A percentile compares a stretch with the other conserved stretches of the same genome.
These are phyloP conservation scores for Colletotrichum truncatum DNA, from an alignment of 2,329 filamentous ascomycete species.

Conservation along the genomic window DNA sequence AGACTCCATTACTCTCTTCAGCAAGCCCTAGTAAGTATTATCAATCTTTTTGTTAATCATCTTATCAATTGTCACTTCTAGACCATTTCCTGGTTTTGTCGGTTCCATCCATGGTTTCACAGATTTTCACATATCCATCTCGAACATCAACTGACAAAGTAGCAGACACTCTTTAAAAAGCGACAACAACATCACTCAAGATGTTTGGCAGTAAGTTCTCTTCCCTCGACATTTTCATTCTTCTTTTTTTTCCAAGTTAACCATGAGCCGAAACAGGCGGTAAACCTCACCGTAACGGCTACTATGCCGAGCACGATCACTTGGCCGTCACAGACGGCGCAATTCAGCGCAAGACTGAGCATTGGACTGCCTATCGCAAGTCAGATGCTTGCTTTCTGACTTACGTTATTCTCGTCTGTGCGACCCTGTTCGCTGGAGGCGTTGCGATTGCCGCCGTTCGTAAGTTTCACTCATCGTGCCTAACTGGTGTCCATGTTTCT, in stretches of 20 bases:
- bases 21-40: constrained; percentile 8
- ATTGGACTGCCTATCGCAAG: constrained; percentile 26
- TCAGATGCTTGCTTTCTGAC: constrained; percentile 6
- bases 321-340: constrained; percentile 10
- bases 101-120: not conserved
- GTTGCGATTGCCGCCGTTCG: not conserved
- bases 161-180: constrained; percentile 2
- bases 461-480: not conserved
- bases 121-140: not conserved
- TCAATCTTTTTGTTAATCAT: not conserved
- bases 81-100: not conserved
- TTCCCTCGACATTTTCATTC: not conserved
- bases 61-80: not conserved
- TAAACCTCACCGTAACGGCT: not conserved
- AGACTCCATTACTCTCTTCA: constrained; percentile 7
- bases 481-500: not conserved
- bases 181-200: not conserved
- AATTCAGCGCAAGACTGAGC: not conserved
- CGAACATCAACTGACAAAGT: not conserved
- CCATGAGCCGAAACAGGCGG: not conserved
- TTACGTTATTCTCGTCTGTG: not conserved
- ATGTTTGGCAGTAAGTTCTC: constrained; percentile 4
- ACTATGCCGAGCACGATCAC: constrained; percentile 15
- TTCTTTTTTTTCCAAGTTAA: not conserved
- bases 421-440: not conserved